Evolutionary conservation across 1,284 basidiomycete genomes (phyloP).

Genomic region (Austroboletus rostrupii): DNA sequence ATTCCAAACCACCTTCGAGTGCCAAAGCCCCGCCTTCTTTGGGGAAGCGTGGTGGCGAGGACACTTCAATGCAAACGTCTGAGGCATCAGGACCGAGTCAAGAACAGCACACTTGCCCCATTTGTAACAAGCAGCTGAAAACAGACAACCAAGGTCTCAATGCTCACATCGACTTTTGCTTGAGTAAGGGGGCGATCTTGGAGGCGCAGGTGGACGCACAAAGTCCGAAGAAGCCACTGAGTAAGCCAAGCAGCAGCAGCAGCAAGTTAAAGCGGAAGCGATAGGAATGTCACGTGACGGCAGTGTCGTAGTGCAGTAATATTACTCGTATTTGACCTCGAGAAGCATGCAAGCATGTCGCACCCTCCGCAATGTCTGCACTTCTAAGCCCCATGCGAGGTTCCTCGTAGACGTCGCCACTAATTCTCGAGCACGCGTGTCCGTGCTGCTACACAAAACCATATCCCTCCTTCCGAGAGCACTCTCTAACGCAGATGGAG

Average conservation of each 20-base stretch:
- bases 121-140: constrained; percentile 54
- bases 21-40: neutral
- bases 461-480: constrained; percentile 37
- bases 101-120: constrained; percentile 47
- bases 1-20: constrained; percentile 14
- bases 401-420: neutral
- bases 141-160: constrained; percentile 68
- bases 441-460: constrained; percentile 40
- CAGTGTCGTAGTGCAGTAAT: neutral
- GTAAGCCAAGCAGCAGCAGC: neutral
- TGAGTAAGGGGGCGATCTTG: constrained; percentile 65
- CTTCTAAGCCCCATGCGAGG: neutral
- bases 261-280: constrained; percentile 15
- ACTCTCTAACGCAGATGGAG: constrained; percentile 23
- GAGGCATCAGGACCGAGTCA: constrained; percentile 8
- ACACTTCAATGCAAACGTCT: neutral
- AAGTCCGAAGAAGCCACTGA: constrained; percentile 21
- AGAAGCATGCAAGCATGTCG: constrained; percentile 30
- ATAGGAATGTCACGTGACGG: constrained; percentile 23
- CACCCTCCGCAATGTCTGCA: constrained; percentile 11
- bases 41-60: neutral
- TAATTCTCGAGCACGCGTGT: constrained; percentile 5
- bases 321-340: constrained; percentile 1
- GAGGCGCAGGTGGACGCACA: constrained; percentile 53
- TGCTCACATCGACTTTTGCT: constrained; percentile 72